phyloP scores from a whole-genome alignment of 805 yeast species.

The Cyberlindnera nakhonratchasimensis region DNA sequence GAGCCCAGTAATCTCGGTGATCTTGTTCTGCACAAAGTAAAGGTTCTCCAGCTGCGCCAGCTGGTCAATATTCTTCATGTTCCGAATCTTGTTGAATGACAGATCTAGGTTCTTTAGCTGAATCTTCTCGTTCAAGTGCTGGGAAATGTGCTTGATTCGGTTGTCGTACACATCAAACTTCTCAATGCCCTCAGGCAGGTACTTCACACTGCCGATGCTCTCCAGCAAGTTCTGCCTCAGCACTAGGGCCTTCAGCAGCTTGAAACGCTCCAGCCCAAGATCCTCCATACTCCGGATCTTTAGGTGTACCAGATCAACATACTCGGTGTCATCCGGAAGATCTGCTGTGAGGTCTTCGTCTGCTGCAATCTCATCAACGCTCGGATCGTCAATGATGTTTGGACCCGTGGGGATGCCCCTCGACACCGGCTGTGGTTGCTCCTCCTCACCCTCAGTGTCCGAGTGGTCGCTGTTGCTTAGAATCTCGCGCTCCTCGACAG shows the following conservation, averaged over 20 bases:
- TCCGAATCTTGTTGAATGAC: slow-evolving; percentile 85
- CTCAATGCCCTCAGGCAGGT: slow-evolving; percentile 53
- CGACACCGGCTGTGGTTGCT: slow-evolving; percentile 7
- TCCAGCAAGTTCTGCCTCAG: slow-evolving; percentile 82
- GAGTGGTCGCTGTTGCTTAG: slow-evolving; percentile 24
- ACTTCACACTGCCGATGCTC: slow-evolving; percentile 67
- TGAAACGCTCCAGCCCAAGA: slow-evolving; percentile 55
- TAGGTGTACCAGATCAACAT: slow-evolving; percentile 65
- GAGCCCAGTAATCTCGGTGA: slow-evolving; percentile 65
- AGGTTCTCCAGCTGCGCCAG: slow-evolving; percentile 61
- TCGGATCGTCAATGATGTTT: slow-evolving; percentile 31
- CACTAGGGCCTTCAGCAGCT: slow-evolving; percentile 55
- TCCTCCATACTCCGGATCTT: slow-evolving; percentile 63
- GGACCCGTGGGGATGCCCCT: slow-evolving; percentile 12
- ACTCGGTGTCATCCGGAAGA: slow-evolving; percentile 50
- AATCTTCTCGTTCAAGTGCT: slow-evolving; percentile 56
- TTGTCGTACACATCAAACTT: slow-evolving; percentile 92
- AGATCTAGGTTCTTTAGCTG: slow-evolving; percentile 66
- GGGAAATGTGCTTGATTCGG: slow-evolving; percentile 80
- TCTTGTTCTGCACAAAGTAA: slow-evolving; percentile 87
- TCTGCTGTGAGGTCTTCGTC: slow-evolving; percentile 64
- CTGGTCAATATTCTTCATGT: slow-evolving; percentile 71
- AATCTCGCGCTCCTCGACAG: slow-evolving; percentile 2
- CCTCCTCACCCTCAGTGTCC: slow-evolving; percentile 23
- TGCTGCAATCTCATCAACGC: slow-evolving; percentile 54